phyloP scores from a whole-genome alignment of 2,329 filamentous ascomycete species.

The Trichoderma breve region DNA sequence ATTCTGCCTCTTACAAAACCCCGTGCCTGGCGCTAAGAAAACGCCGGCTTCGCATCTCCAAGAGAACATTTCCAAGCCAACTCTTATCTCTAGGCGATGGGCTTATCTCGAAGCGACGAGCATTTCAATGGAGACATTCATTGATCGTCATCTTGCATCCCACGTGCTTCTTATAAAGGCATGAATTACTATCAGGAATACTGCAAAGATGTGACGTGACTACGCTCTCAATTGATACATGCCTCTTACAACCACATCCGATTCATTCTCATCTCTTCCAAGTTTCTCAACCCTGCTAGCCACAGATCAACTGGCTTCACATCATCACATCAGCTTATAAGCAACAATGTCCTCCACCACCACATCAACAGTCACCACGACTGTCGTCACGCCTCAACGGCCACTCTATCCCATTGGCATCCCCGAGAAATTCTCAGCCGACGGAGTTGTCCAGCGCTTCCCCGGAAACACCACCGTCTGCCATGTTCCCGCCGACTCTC shows the following conservation, averaged over 20 bases:
- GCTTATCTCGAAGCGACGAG: neutral
- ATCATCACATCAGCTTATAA: neutral
- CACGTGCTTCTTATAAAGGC: neutral
- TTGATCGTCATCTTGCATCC: neutral
- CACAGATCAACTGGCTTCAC: neutral
- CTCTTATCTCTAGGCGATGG: neutral
- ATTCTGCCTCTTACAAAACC: neutral
- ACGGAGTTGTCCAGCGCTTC: conserved; percentile 22
- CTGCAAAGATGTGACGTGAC: neutral
- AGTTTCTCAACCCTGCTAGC: neutral
- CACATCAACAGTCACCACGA: neutral
- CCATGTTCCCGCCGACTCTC: conserved; percentile 21
- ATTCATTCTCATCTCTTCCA: neutral
- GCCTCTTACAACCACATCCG: neutral
- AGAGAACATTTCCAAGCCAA: neutral
- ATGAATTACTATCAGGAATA: neutral
- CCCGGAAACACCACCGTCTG: conserved; percentile 25
- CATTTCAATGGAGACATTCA: neutral
- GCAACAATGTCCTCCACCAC: neutral
- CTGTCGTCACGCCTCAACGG: neutral
- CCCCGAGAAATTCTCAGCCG: conserved; percentile 22
- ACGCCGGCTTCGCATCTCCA: neutral
- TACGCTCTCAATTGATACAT: neutral
- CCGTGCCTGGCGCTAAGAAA: neutral
- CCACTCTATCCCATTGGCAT: conserved; percentile 22